Evolutionary conservation across 192 early-diverging fungal genomes (phyloP).

Genomic region (Linnemannia exigua): DNA sequence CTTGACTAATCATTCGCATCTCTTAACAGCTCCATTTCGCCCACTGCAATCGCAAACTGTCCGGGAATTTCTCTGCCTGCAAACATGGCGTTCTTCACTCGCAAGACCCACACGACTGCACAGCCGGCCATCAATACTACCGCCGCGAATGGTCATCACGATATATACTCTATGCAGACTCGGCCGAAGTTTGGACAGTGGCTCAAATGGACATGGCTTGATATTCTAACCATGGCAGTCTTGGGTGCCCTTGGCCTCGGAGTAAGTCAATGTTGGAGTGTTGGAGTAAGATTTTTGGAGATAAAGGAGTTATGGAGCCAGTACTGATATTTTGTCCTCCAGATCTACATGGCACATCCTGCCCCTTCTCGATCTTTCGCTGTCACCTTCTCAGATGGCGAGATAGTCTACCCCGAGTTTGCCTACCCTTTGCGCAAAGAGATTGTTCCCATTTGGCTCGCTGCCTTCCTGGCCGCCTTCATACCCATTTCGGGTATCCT

Average conservation of each 20-base stretch:
- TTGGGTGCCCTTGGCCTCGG: slow-evolving; percentile 3
- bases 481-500: slow-evolving; percentile 13
- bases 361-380: slow-evolving; percentile 12
- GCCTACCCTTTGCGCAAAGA: slow-evolving; percentile 17
- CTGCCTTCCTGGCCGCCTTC: slow-evolving; percentile 10
- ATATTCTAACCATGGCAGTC: slow-evolving; percentile 11
- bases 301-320: neutral
- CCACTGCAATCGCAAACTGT: slow-evolving; percentile 4
- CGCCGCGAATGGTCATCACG: slow-evolving; percentile 1
- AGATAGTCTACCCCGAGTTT: slow-evolving; percentile 15
- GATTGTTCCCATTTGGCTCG: slow-evolving; percentile 16
- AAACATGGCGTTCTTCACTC: slow-evolving; percentile 4
- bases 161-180: neutral
- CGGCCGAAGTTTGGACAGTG: slow-evolving; percentile 18
- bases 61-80: slow-evolving; percentile 10
- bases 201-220: slow-evolving; percentile 9
- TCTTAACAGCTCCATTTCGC: slow-evolving; percentile 8
- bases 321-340: neutral
- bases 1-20: slow-evolving; percentile 2
- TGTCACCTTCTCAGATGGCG: slow-evolving; percentile 16
- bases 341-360: slow-evolving; percentile 10
- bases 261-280: slow-evolving; percentile 9
- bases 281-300: slow-evolving; percentile 4
- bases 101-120: slow-evolving; percentile 2
- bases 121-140: slow-evolving; percentile 8